phyloP scores from a whole-genome alignment of 306 rosid species.

The Phaseolus lunatus region DNA sequence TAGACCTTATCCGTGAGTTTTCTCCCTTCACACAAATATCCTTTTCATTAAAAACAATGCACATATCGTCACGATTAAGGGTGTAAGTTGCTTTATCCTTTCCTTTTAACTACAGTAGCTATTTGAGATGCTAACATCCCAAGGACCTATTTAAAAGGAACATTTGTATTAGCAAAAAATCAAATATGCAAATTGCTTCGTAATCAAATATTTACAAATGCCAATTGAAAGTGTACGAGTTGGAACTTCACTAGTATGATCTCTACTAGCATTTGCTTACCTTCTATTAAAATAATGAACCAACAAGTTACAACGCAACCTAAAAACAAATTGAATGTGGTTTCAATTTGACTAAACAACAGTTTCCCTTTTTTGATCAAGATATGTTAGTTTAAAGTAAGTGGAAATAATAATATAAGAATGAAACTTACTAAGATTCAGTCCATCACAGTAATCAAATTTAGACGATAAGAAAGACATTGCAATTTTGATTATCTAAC shows the following conservation, averaged over 20 bases:
- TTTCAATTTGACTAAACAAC: no score
- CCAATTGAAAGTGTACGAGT: slow-evolving; percentile 3
- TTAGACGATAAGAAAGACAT: no score
- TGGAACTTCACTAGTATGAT: background rate
- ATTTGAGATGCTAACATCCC: slow-evolving; percentile 96
- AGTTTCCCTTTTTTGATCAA: no score
- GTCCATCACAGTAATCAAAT: no score
- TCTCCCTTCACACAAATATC: slow-evolving; percentile 88
- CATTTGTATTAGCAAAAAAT: slow-evolving; percentile 18
- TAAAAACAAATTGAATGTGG: no score
- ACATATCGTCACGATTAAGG: slow-evolving; percentile 92
- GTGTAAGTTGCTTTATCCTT: slow-evolving; percentile 94
- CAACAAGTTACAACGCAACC: no score
- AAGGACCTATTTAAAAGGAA: slow-evolving; percentile 66
- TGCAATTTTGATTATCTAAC: no score
- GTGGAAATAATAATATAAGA: no score
- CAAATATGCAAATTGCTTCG: background rate
- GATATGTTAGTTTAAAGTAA: no score
- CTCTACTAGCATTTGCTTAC: slow-evolving; percentile 10
- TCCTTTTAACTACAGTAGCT: slow-evolving; percentile 90
- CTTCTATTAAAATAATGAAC: no score
- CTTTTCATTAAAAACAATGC: slow-evolving; percentile 92
- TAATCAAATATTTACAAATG: slow-evolving; percentile 12
- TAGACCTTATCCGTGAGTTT: slow-evolving; percentile 87
- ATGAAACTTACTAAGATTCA: no score